phyloP scores from a whole-genome alignment of 345 rosid species.

The Gossypium herbaceum region DNA sequence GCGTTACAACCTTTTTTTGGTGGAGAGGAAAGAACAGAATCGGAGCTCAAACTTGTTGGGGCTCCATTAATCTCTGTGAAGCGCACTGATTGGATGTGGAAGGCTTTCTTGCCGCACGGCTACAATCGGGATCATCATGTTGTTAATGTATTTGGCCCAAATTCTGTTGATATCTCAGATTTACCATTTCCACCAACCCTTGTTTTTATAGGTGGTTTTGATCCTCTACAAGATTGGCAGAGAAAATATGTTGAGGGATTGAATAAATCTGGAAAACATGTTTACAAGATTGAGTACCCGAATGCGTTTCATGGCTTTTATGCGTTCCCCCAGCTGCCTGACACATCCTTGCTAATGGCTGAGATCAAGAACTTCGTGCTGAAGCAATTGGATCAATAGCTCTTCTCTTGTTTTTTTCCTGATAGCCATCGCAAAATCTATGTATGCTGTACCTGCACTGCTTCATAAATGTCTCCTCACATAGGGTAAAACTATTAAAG shows the following conservation, averaged over 20 bases:
- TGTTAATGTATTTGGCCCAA: conserved; percentile 17
- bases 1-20: conserved; percentile 14
- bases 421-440: too few relatives aligned
- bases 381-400: not conserved
- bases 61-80: conserved; percentile 13
- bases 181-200: not conserved
- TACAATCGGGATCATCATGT: conserved; percentile 20
- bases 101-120: conserved; percentile 24
- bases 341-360: conserved; percentile 18
- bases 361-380: conserved; percentile 23
- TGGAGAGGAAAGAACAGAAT: not conserved
- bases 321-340: conserved; percentile 25
- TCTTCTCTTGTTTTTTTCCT: too few relatives aligned
- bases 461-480: too few relatives aligned
- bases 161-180: conserved; percentile 17
- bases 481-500: too few relatives aligned
- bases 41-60: not conserved
- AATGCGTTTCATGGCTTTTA: conserved; percentile 33
- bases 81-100: conserved; percentile 29
- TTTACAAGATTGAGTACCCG: conserved; percentile 23
- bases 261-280: conserved; percentile 30
- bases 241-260: conserved; percentile 31
- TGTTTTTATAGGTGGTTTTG: not conserved
- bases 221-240: conserved; percentile 34
- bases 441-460: too few relatives aligned